These are phyloP conservation scores for Linnemannia elongata DNA, from an alignment of 192 early-diverging fungal genomes.

Conservation along the genomic window DNA sequence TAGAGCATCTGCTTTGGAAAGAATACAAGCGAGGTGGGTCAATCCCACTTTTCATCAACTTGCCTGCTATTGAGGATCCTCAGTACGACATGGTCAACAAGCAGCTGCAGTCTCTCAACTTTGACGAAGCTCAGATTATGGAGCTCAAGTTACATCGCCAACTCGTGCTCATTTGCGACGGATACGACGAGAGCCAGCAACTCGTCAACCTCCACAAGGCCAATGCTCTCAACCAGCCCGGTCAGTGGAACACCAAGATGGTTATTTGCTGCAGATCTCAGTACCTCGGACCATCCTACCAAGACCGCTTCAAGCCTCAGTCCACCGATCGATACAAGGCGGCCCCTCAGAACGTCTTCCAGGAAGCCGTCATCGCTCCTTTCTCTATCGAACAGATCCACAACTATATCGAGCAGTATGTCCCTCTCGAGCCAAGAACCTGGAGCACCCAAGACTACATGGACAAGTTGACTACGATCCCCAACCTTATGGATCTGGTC, in stretches of 20 bases:
- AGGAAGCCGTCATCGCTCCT: background rate
- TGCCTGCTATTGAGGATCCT: background rate
- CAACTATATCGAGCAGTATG: too few species aligned
- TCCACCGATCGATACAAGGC: background rate
- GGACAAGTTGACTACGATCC: background rate
- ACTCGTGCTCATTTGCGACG: too few species aligned
- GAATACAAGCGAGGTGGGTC: background rate
- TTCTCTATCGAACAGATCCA: background rate
- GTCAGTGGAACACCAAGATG: too few species aligned
- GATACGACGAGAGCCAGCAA: background rate
- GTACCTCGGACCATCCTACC: too few species aligned
- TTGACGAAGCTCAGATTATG: background rate
- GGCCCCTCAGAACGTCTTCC: background rate
- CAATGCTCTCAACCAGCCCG: too few species aligned
- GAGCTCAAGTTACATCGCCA: too few species aligned
- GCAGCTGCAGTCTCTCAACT: background rate
- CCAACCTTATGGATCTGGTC: background rate
- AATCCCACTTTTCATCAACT: constrained; percentile 3
- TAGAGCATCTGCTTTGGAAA: background rate
- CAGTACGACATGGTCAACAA: background rate
- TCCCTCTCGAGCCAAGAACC: too few species aligned
- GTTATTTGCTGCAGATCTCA: too few species aligned
- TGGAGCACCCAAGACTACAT: background rate
- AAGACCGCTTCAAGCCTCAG: background rate
- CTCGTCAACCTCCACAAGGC: background rate